Evolutionary conservation across 306 rosid genomes (phyloP).

Genomic region (Arachis stenosperma): DNA sequence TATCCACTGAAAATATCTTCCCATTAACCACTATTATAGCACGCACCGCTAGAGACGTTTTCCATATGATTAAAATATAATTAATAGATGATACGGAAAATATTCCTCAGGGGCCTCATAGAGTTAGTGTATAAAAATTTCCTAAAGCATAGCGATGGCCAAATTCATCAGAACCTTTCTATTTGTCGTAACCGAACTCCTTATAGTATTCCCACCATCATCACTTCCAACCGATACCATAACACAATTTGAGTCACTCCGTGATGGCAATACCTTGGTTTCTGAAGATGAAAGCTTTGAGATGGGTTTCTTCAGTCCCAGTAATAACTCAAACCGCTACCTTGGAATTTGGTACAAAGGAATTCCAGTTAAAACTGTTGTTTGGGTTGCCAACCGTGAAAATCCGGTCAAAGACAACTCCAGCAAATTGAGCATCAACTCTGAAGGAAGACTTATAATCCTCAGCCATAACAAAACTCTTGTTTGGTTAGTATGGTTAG

Average conservation of each 20-base stretch:
- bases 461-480: slow-evolving; percentile 17
- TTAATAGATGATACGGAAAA: too few relatives aligned
- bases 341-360: slow-evolving; percentile 36
- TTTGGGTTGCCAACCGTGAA: slow-evolving; percentile 44
- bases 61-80: too few relatives aligned
- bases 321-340: slow-evolving; percentile 29
- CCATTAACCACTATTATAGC: too few relatives aligned
- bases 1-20: too few relatives aligned
- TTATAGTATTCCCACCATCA: slow-evolving; percentile 2
- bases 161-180: neutral
- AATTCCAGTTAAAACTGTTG: neutral
- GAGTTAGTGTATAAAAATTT: too few relatives aligned
- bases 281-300: slow-evolving; percentile 17
- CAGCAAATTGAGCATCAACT: slow-evolving; percentile 42
- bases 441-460: slow-evolving; percentile 41
- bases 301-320: slow-evolving; percentile 36
- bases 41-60: too few relatives aligned
- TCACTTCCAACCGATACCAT: neutral
- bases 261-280: slow-evolving; percentile 25
- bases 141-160: too few relatives aligned
- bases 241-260: slow-evolving; percentile 12
- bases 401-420: slow-evolving; percentile 29
- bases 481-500: slow-evolving; percentile 9
- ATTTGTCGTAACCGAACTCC: neutral
- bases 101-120: too few relatives aligned